Evolutionary conservation across 495 filamentous ascomycete species (phyloP).

Genomic region (Neurospora tetraspora): DNA sequence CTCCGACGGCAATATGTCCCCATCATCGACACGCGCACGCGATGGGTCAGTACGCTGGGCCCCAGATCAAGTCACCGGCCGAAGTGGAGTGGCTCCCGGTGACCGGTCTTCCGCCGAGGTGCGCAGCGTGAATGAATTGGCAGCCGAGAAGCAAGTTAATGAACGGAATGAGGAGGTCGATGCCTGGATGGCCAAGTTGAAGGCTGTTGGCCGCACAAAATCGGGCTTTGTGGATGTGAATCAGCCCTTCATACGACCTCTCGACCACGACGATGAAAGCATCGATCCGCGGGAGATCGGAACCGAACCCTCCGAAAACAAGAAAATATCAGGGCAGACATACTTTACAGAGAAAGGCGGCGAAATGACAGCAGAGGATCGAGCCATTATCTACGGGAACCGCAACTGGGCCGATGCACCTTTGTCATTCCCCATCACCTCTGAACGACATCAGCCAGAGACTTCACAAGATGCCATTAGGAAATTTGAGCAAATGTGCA

Average conservation of each 20-base stretch:
- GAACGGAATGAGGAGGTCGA: slow-evolving; percentile 33
- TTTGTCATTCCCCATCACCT: slow-evolving; percentile 29
- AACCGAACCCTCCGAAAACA: slow-evolving; percentile 20
- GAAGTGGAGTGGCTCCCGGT: slow-evolving; percentile 33
- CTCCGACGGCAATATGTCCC: slow-evolving; percentile 2
- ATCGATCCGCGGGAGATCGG: slow-evolving; percentile 29
- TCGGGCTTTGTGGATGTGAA: neutral
- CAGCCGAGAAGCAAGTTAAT: slow-evolving; percentile 18
- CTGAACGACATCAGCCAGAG: slow-evolving; percentile 31
- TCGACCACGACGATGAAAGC: slow-evolving; percentile 20
- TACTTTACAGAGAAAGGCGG: slow-evolving; percentile 36
- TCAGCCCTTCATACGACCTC: neutral
- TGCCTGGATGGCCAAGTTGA: slow-evolving; percentile 29
- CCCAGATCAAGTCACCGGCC: slow-evolving; percentile 24
- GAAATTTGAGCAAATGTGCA: slow-evolving; percentile 32
- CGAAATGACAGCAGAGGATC: slow-evolving; percentile 30
- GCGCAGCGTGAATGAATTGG: slow-evolving; percentile 31
- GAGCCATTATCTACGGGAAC: slow-evolving; percentile 33
- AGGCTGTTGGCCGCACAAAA: neutral
- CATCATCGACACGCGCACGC: slow-evolving; percentile 8
- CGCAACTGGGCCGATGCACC: slow-evolving; percentile 41
- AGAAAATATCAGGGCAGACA: slow-evolving; percentile 27
- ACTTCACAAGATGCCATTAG: slow-evolving; percentile 45
- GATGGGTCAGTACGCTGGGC: slow-evolving; percentile 31
- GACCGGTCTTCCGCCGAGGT: slow-evolving; percentile 28